Conservation (phyloP, 2,329 filamentous ascomycete genomes). For the Neonectria neomacrospora region DNA sequence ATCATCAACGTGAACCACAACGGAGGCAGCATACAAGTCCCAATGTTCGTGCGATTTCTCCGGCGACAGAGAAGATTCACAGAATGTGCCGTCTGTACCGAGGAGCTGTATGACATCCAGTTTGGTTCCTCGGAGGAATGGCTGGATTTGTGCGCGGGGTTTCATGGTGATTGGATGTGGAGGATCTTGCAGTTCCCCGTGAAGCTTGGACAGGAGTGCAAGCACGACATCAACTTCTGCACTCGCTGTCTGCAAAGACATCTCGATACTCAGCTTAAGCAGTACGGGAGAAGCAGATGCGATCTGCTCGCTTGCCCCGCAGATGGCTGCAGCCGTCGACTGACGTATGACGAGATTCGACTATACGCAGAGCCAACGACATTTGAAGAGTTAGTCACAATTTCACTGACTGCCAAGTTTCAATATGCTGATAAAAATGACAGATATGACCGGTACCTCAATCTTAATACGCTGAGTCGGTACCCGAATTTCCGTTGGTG, state of each 20-base stretch:
- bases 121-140: slow-evolving; percentile 17
- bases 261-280: slow-evolving; percentile 12
- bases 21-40: background rate
- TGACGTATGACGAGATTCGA: slow-evolving; percentile 19
- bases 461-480: slow-evolving; percentile 17
- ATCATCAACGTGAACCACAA: slow-evolving; percentile 12
- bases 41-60: slow-evolving; percentile 16
- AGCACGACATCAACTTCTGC: slow-evolving; percentile 25
- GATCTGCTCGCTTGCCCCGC: slow-evolving; percentile 21
- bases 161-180: slow-evolving; percentile 29
- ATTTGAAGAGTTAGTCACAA: slow-evolving; percentile 7
- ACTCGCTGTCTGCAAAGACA: slow-evolving; percentile 9
- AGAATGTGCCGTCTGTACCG: slow-evolving; percentile 21
- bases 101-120: slow-evolving; percentile 16
- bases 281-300: slow-evolving; percentile 19
- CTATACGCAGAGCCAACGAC: slow-evolving; percentile 20
- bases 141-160: slow-evolving; percentile 7
- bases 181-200: slow-evolving; percentile 20
- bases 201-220: slow-evolving; percentile 14
- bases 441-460: slow-evolving; percentile 27
- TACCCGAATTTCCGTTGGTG: slow-evolving; percentile 26
- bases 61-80: background rate
- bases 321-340: background rate
- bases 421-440: background rate
- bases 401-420: background rate